Evolutionary conservation across 805 yeast species (phyloP), one percentile per base, ranked within the genome.

Genomic region (Candida wancherniae): DNA sequence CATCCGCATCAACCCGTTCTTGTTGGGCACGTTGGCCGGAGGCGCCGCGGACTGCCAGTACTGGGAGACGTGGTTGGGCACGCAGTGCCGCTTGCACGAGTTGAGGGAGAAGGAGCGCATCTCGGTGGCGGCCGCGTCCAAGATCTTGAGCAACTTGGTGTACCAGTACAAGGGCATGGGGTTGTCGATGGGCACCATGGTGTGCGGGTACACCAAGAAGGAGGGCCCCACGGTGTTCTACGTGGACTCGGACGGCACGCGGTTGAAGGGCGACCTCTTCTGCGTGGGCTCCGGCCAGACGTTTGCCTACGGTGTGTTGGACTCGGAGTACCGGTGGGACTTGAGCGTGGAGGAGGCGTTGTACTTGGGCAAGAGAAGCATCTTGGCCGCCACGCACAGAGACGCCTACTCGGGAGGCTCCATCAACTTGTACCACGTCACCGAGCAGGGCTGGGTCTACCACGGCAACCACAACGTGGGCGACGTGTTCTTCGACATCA

Each of bases 211-310:
- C 61, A 90, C 97, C 15, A 80, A 84, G 53, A 84, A 85, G 50
- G 97, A 88, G 57, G 95, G 95, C 11, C 97, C 98, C 28, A 78
- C 96, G 15, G 82, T 92, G 33, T 92, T 80, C 63, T 92, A 92
- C 50, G 97, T 92, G 22, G 98, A 92, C 63, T 84, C 95, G 16
- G 98, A 92, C 55, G 98, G 98, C 31, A 83, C 97, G 4, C 77
- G 98, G 62, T 69, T 92, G 52, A 80, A 85, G 57, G 98, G 98
- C 34, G 95, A 90, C 54, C 48, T 88, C 43, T 92, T 92, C 63
- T 86, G 96, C 69, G 98, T 92, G 19, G 98, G 98, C 27, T 90
- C 97, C 1, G 98, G 98, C 62, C 98, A 92, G 67, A 92, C 98
- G 2, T 92, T 92, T 63, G 98, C 98, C 7, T 92, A 92, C 54